Base-by-base conservation (phyloP, 306 rosid genomes). In the Cicer chorassanicum region DNA sequence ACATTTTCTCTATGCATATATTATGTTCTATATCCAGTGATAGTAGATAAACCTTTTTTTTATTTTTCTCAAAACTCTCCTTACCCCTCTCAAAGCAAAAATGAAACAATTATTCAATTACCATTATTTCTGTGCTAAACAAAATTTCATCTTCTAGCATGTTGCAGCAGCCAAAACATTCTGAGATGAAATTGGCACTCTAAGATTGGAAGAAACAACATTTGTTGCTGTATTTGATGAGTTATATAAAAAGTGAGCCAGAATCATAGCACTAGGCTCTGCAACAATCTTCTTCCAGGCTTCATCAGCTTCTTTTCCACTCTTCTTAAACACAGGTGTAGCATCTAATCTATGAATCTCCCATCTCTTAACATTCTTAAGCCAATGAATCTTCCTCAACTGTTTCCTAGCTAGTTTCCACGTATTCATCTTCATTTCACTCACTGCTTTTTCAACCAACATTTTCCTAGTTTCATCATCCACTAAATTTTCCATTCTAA, bases 241-340 rank as follows among this genome's bases (percentile, higher is more conserved):
- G 46, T 78, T 66, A 42, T 44, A 67, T 3, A 89, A 90, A 78
- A 92, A 94, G 1, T 76, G 76, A 1, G 74, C 55, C 9, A 94
- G 88, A 6, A 85, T 81, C 75, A 34, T 13, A 0, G 84, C 75
- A 81, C 92, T 80, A 4, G 95, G 93, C 18, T 66, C 82, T 0
- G 86, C 79, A 14, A 94, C 96, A 3, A 73, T n/a, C 57, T 85
- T 82, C 65, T 81, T 76, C 99, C 99, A 94, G 1, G 86, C 84
- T 68, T 87, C 82, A 29, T 92, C 75, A 1, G 93, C 87, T 48
- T 87, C 92, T 49, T 80, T 61, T 0, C 89, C 93, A 0, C 64
- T 68, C 61, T 67, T 85, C 50, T 48, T 72, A n/a, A 87, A 90
- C 50, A 85, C 99, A 29, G 89, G 85, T 1, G 97, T 92, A 3